Conservation (phyloP, 768 basidiomycete species). For the Boletus vinaceobasis region DNA sequence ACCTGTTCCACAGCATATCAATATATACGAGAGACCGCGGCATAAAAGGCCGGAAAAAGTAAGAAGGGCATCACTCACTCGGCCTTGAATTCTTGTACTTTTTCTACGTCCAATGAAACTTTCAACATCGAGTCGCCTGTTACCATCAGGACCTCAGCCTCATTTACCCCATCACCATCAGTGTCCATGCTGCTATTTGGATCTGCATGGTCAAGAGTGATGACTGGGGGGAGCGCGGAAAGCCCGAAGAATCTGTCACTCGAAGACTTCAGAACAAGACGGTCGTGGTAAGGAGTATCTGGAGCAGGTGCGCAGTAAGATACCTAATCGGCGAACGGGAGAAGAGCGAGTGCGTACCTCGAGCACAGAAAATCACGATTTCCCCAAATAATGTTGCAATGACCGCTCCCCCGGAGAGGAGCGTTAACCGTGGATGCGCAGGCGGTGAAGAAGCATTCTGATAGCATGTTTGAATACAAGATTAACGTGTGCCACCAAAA, state of each 20-base stretch:
- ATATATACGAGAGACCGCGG: neutral
- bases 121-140: slow-evolving; percentile 72
- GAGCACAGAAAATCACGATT: slow-evolving; percentile 67
- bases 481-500: neutral
- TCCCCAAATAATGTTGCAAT: slow-evolving; percentile 72
- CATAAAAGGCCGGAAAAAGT: neutral
- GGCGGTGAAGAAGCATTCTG: slow-evolving; percentile 69
- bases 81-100: slow-evolving; percentile 54
- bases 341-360: slow-evolving; percentile 39
- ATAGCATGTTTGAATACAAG: neutral
- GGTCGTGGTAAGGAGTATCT: slow-evolving; percentile 72
- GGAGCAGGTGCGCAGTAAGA: neutral
- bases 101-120: slow-evolving; percentile 57
- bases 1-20: slow-evolving; percentile 45
- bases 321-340: neutral
- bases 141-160: slow-evolving; percentile 35
- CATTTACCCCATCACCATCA: slow-evolving; percentile 4
- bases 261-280: slow-evolving; percentile 68
- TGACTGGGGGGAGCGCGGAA: slow-evolving; percentile 40
- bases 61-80: slow-evolving; percentile 44
- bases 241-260: slow-evolving; percentile 70
- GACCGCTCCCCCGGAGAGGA: slow-evolving; percentile 56
- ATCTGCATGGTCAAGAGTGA: slow-evolving; percentile 20
- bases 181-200: slow-evolving; percentile 7
- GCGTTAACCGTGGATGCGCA: slow-evolving; percentile 65